phyloP scores from a whole-genome alignment of 805 yeast species.

The Scheffersomyces lignosus region DNA sequence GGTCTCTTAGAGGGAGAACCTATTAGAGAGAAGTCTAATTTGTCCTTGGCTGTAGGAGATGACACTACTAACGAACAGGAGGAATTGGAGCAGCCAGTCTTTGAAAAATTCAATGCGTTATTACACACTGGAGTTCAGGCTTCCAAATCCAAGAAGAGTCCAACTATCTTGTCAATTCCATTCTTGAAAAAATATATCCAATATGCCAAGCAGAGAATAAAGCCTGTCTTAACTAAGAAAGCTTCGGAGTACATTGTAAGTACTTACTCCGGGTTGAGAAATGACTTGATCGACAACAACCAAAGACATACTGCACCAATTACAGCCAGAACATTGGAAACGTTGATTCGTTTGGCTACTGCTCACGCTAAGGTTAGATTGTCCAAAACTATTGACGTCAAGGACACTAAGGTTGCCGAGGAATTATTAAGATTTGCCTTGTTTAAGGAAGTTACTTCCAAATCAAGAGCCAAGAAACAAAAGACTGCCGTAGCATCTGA shows the following conservation, averaged over 20 bases:
- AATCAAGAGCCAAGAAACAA: constrained; percentile 25
- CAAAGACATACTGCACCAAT: constrained; percentile 87
- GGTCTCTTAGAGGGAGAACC: constrained; percentile 95
- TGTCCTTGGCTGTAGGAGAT: constrained; percentile 82
- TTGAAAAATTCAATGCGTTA: constrained; percentile 78
- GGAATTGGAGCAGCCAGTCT: constrained; percentile 60
- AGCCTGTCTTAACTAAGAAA: constrained; percentile 72
- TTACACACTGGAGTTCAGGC: constrained; percentile 73
- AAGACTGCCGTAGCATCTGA: constrained; percentile 16
- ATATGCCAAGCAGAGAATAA: constrained; percentile 85
- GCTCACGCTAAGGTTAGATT: constrained; percentile 97
- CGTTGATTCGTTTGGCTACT: constrained; percentile 88
- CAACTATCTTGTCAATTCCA: constrained; percentile 60
- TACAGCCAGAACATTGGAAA: constrained; percentile 97
- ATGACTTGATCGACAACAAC: constrained; percentile 60
- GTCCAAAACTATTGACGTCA: constrained; percentile 67
- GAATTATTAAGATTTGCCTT: constrained; percentile 81
- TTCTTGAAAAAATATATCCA: constrained; percentile 91
- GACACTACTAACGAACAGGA: constrained; percentile 45
- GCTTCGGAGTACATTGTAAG: constrained; percentile 82
- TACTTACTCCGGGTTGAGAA: constrained; percentile 79
- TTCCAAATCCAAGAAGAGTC: constrained; percentile 22
- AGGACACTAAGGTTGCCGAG: constrained; percentile 86
- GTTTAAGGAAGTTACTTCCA: constrained; percentile 65
- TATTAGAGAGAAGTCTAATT: constrained; percentile 69